Base-by-base conservation (phyloP, 768 basidiomycete species). In the Auriscalpium orientale region DNA sequence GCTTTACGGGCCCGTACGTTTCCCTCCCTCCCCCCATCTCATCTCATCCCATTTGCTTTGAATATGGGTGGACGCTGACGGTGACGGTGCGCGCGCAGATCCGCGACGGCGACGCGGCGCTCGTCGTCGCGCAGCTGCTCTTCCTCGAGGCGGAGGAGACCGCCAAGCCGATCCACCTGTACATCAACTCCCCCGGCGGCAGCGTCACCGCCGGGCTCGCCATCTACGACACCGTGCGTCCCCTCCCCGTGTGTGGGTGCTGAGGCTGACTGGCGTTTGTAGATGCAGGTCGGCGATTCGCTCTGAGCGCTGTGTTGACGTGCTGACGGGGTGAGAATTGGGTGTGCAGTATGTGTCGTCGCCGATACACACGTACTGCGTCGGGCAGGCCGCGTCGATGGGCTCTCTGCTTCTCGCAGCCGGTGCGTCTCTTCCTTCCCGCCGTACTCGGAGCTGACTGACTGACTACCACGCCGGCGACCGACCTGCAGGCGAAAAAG, bases 121-220 rank as follows among this genome's bases (percentile, higher is more conserved):
- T 97, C 56, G 79, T 85, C 36, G 92, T 97, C 8, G 91, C 95
- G 1, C 95, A 98, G 66, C 76, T 98, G 8, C 83, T 98, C 44
- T 98, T 95, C 70, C 78, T 98, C 57, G 95, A 98, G 75, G 95
- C 95, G 1, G 95, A 95, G 70, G 94, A 98, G 61, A 84, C 93
- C 0, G 83, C 85, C 9, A 91, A 92, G 67, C 95, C 95, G 3
- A 97, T 98, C 54, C 94, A 95, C 65, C 73, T 98, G 11, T 98
- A 98, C 71, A 95, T 98, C 63, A 98, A 98, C 71, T 94, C 91
- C 8, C 95, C 95, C 0, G 95, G 95, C 2, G 95, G 95, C 34
- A 90, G 89, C 65, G 95, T 98, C 40, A 95, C 95, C 0, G 92
- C 94, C 49, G 95, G 95, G 9, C 75, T 98, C 57, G 95, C 95